Evolutionary conservation across 2,329 filamentous ascomycete genomes (phyloP), one percentile per base, ranked within the genome.

Genomic region (Aspergillus nomiae): DNA sequence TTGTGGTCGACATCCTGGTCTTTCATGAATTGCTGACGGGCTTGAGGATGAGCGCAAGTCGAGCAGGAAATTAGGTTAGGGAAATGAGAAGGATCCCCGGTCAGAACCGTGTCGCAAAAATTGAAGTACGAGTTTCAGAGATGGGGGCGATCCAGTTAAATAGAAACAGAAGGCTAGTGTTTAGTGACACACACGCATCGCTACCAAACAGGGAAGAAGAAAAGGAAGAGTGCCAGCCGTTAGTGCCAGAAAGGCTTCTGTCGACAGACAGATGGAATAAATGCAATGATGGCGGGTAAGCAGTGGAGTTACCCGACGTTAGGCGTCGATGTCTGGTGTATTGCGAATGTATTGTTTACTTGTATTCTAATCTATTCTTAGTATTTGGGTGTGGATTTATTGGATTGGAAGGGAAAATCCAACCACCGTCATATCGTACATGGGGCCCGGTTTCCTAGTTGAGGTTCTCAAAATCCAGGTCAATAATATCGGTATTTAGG

Each of bases 1-100:
- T 66, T 26, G 65, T 70, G 28, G 70, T 66, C 38, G 70, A 71
- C 70, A 75, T 76, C 48, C 45, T 69, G 65, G 58, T 63, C 19
- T 62, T 34, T 48, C 63, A 62, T 63, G 38, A 14, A 51, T 51
- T 12, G 14, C 28, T n/a, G 16, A 19, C 28, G 53, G 45, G 45
- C 30, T 34, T 48, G 56, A 53, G 51, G 32, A 24, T 36, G 41
- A 48, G 30, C 34, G 30, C 16, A 19, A 32, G 48, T 38, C 30
- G 56, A 16, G 50, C 19, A 46, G 34, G 34, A 50, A 32, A 28
- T 56, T 56, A 24, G 54, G 43, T 30, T 26, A 26, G 10, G 56
- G 61, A 61, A 67, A 67, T 65, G 56, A 65, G n/a, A 65, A 62
- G 58, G 60, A 60, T 45, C 45, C 43, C 36, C 12, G 38, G 24